Percentiles rank a stretch among this genome's conserved stretches.
Conservation (phyloP, 73 alveolate species). For the Durusdinium trenchii region DNA sequence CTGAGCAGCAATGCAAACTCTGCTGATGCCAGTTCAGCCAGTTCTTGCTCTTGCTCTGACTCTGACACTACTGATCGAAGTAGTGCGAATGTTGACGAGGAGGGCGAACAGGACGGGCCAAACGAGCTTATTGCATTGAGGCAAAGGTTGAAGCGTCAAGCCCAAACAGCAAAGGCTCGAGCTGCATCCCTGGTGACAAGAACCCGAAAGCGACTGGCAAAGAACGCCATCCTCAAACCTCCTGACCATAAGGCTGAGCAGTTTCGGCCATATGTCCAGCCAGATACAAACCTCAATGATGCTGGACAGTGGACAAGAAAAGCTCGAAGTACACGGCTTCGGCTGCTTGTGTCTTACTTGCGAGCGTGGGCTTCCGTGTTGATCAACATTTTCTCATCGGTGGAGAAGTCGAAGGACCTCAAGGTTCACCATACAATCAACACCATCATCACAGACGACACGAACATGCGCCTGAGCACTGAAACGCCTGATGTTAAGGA, state of each 20-base stretch:
- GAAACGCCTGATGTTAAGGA: neutral
- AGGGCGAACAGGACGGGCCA: no score
- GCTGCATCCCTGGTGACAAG: neutral
- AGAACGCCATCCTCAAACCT: neutral
- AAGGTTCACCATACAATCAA: neutral
- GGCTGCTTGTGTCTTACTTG: neutral
- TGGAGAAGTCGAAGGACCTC: neutral
- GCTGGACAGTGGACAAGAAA: neutral
- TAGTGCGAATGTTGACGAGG: no score
- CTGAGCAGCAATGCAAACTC: no score
- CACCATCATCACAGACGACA: constrained; percentile 6
- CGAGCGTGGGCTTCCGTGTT: neutral
- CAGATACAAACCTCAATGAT: neutral
- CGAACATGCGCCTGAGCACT: constrained; percentile 4
- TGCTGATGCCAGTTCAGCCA: no score
- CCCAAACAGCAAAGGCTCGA: no score
- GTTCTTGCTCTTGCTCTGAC: no score
- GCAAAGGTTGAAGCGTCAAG: no score
- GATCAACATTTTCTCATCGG: no score
- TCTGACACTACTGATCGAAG: no score
- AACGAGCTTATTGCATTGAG: no score
- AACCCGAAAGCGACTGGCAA: neutral
- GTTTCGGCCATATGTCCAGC: neutral
- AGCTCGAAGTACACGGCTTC: neutral
- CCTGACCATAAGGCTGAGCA: neutral